Base-by-base conservation (phyloP, 345 rosid species). In the Eucalyptus microcorys region DNA sequence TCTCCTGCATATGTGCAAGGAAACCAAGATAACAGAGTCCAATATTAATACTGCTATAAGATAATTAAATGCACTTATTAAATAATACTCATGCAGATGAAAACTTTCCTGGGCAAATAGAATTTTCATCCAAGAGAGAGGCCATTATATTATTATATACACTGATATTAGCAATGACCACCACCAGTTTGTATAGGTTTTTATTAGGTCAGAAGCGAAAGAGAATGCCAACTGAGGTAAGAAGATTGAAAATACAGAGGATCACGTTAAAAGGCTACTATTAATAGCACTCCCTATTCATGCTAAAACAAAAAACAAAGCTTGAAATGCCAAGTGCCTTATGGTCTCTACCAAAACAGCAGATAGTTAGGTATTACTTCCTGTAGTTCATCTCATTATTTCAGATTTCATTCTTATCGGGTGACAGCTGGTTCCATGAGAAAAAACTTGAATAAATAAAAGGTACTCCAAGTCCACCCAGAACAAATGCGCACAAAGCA, bases 1-100 rank as follows among this genome's bases (percentile, higher is more conserved):
- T 92, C 95, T 95, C 94, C 99, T 97, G 93, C 86, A 90, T 87
- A 66, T 27, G 80, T 22, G 55, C 21, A 47, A 61, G 32, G 79
- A 87, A 45, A n/a, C 45, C 4, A 32, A 42, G 22, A 61, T 30
- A 48, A 86, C 12, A 48, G 27, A 52, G 47, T 40, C 84, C 84
- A 76, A 40, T 40, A 40, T 26, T 37, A 34, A 16, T 37, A 71
- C 81, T 6, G 3, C 27, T 86, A 24, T 37, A 21, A 86, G 53
- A 86, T 14, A 37, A 34, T 48, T 55, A 55, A n/a, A 24, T 32
- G 71, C 32, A 53, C 32, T 34, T 22, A 37, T 49, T 37, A 76
- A 40, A 40, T 76, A 43, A 76, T 40, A 76, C 47, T 6, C 84
- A 7, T 76, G 84, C 27, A 76, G 27, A 76, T 37, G 84, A 76